phyloP scores from a whole-genome alignment of 1,284 basidiomycete species.

The Papiliotrema flavescens region DNA sequence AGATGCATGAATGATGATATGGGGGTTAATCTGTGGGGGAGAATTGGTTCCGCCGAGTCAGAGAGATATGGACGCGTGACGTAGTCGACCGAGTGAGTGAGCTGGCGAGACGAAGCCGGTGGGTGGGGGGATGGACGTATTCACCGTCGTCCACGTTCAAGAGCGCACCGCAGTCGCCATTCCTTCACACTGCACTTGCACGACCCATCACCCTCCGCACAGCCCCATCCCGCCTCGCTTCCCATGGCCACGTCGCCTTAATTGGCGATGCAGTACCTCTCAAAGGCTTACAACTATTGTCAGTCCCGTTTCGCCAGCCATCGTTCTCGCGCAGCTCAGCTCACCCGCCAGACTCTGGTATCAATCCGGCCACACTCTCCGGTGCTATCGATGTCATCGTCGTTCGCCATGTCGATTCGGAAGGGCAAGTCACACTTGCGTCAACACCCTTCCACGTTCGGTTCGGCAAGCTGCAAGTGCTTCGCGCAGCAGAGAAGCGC shows the following conservation, averaged over 20 bases:
- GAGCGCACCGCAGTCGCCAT: too few species aligned
- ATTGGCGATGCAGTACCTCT: constrained; percentile 43
- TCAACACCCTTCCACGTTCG: constrained; percentile 98
- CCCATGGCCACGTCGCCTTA: not conserved
- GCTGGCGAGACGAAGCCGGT: too few species aligned
- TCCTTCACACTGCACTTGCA: not conserved
- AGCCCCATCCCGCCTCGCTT: not conserved
- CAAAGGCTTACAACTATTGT: constrained; percentile 49
- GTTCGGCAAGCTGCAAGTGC: constrained; percentile 96
- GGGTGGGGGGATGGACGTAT: too few species aligned
- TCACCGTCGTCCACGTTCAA: not conserved
- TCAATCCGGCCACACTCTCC: constrained; percentile 90
- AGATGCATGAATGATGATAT: not conserved
- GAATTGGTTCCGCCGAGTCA: not conserved
- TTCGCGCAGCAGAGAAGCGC: constrained; percentile 91
- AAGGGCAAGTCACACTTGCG: constrained; percentile 61
- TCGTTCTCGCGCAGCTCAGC: not conserved
- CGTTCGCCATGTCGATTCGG: constrained; percentile 67
- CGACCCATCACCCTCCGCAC: too few species aligned
- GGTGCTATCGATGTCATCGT: constrained; percentile 98
- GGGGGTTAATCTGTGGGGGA: too few species aligned
- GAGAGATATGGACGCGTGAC: not conserved
- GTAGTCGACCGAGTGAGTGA: not conserved
- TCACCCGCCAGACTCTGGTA: constrained; percentile 50
- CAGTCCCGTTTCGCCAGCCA: constrained; percentile 4